Conservation (phyloP, 176 grass and related monocot species). For the Zoysia pacifica region DNA sequence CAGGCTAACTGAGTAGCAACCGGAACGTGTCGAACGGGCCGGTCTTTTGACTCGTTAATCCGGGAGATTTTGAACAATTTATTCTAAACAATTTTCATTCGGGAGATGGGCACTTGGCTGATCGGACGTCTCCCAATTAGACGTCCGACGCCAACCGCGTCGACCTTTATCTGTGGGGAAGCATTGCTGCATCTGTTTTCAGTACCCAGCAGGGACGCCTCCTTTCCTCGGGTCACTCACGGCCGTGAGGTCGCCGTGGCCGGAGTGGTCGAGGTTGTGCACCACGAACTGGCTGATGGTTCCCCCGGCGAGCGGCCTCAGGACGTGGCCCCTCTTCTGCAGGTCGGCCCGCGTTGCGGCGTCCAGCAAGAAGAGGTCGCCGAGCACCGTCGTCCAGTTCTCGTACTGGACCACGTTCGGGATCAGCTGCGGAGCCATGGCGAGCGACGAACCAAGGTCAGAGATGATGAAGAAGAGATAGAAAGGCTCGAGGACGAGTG, state of each 20-base stretch:
- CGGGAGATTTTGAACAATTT: neutral
- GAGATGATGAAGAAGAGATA: too few species aligned
- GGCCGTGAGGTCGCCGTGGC: slow-evolving; percentile 56
- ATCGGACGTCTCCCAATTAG: neutral
- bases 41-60: neutral
- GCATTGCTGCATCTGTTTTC: neutral
- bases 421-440: slow-evolving; percentile 57
- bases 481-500: too few species aligned
- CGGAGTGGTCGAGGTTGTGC: slow-evolving; percentile 46
- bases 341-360: slow-evolving; percentile 65
- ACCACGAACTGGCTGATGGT: slow-evolving; percentile 87
- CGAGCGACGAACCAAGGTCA: neutral
- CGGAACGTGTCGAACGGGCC: neutral
- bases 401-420: slow-evolving; percentile 89
- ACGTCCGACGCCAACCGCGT: neutral
- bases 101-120: neutral
- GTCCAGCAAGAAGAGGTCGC: slow-evolving; percentile 72
- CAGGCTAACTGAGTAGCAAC: neutral
- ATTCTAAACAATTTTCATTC: neutral
- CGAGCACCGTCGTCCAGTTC: slow-evolving; percentile 93
- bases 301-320: slow-evolving; percentile 68
- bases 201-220: slow-evolving; percentile 87
- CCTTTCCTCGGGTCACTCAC: slow-evolving; percentile 97
- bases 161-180: neutral
- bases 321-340: slow-evolving; percentile 62